These are phyloP conservation scores for Aspergillus fumigatus DNA, from an alignment of 2,329 filamentous ascomycete species.

Conservation along the genomic window DNA sequence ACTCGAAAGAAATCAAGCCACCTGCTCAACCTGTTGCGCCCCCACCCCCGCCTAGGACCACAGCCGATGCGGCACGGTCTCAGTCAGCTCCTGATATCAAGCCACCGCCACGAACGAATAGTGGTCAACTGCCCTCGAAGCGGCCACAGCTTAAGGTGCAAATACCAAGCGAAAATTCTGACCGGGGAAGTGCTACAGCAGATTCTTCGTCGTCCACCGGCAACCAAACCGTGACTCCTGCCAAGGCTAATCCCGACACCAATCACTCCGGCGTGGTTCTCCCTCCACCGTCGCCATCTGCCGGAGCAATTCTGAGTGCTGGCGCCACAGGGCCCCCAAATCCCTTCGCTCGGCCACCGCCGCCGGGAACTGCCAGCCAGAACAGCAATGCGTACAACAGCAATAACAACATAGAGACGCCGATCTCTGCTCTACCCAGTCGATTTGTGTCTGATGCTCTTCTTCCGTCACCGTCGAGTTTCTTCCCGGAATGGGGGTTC, in stretches of 20 bases:
- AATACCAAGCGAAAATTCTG: conserved; percentile 87
- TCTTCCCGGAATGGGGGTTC: conserved; percentile 89
- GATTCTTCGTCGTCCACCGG: conserved; percentile 64
- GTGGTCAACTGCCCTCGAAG: conserved; percentile 61
- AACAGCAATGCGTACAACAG: conserved; percentile 40
- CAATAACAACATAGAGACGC: conserved; percentile 58
- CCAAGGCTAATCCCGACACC: conserved; percentile 49
- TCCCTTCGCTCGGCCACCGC: conserved; percentile 84
- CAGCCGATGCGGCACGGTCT: conserved; percentile 41
- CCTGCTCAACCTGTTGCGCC: conserved; percentile 56
- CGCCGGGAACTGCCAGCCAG: conserved; percentile 49
- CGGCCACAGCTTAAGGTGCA: conserved; percentile 86
- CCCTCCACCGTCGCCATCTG: conserved; percentile 87
- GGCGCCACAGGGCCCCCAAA: conserved; percentile 91
- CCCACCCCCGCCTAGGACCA: conserved; percentile 48
- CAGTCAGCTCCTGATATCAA: conserved; percentile 63
- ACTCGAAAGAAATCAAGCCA: conserved; percentile 57
- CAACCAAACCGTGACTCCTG: conserved; percentile 55
- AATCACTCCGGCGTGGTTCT: conserved; percentile 71
- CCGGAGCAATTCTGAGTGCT: conserved; percentile 78
- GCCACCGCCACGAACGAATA: conserved; percentile 74
- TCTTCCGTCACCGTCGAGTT: conserved; percentile 83
- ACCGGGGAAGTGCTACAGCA: conserved; percentile 66
- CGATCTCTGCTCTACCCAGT: conserved; percentile 88
- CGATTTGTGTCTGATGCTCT: conserved; percentile 85